Evolutionary conservation across 306 rosid genomes (phyloP).

Genomic region (Quercus variabilis): DNA sequence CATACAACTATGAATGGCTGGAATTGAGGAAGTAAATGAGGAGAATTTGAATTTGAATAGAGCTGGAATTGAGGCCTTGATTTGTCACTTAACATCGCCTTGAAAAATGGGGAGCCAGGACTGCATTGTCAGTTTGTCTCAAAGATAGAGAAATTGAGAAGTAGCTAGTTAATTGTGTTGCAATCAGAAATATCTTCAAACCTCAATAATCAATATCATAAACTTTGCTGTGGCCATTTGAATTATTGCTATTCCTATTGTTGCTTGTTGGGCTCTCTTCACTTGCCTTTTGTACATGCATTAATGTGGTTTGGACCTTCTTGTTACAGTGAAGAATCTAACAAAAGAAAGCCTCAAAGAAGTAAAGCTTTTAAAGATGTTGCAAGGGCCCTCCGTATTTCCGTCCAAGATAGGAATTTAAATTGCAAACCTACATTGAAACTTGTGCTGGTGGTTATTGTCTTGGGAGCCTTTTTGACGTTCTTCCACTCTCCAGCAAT

Average conservation of each 20-base stretch:
- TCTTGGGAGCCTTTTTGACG: slow-evolving; percentile 61
- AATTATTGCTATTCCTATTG: slow-evolving; percentile 4
- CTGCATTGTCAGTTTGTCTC: no score
- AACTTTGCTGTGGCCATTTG: slow-evolving; percentile 5
- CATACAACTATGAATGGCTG: no score
- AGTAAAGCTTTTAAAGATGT: slow-evolving; percentile 62
- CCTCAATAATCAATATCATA: background rate
- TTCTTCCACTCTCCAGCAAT: slow-evolving; percentile 65
- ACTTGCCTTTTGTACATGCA: slow-evolving; percentile 2
- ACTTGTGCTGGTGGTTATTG: slow-evolving; percentile 51
- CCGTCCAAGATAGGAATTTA: slow-evolving; percentile 34
- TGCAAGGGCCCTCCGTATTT: slow-evolving; percentile 42
- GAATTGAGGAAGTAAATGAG: no score
- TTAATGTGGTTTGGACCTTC: slow-evolving; percentile 9
- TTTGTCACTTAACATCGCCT: no score
- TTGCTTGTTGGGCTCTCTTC: slow-evolving; percentile 11
- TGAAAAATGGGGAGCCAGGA: no score
- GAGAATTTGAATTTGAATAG: no score
- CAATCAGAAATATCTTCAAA: background rate
- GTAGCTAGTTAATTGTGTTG: background rate
- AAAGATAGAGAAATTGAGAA: no score
- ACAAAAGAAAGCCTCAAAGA: slow-evolving; percentile 66
- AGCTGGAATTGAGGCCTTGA: no score
- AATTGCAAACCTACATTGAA: slow-evolving; percentile 72
- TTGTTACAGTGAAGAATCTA: slow-evolving; percentile 66